phyloP scores from a whole-genome alignment of 225 moss, liverwort and hornwort genomes.

The Polytrichum commune region DNA sequence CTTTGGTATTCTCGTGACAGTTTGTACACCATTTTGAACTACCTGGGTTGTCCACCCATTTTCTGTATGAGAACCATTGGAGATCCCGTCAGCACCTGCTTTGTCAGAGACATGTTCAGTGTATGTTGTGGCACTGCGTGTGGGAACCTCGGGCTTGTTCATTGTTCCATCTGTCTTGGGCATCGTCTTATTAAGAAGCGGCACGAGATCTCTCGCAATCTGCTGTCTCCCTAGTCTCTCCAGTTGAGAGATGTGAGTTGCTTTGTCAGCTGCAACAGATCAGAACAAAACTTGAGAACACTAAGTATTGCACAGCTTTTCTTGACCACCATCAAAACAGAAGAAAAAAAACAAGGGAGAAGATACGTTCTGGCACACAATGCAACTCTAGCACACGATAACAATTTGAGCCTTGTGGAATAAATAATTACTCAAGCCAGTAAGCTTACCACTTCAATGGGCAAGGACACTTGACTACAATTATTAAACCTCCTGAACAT shows the following conservation, averaged over 20 bases:
- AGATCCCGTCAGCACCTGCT: conserved; percentile 13
- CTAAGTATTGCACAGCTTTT: too few species aligned
- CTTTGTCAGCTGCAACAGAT: conserved; percentile 33
- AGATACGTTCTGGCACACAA: too few species aligned
- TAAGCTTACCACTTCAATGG: too few species aligned
- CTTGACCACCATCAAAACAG: too few species aligned
- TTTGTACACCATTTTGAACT: conserved; percentile 18
- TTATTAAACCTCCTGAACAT: not conserved
- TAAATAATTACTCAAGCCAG: too few species aligned
- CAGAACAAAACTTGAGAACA: too few species aligned
- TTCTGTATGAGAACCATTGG: conserved; percentile 16
- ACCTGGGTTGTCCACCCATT: conserved; percentile 15
- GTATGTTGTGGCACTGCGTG: not conserved
- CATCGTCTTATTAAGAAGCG: conserved; percentile 22
- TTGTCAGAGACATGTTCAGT: conserved; percentile 16
- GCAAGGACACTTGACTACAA: too few species aligned
- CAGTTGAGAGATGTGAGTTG: conserved; percentile 35
- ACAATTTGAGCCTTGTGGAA: too few species aligned
- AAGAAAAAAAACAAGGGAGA: too few species aligned
- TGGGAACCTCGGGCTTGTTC: conserved; percentile 3
- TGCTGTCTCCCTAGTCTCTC: conserved; percentile 39
- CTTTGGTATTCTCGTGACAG: conserved; percentile 25
- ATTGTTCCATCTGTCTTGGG: conserved; percentile 14
- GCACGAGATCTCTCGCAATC: conserved; percentile 33
- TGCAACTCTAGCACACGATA: too few species aligned